Base-by-base conservation (phyloP, 2,329 filamentous ascomycete genomes). In the Botrytis sinoallii region DNA sequence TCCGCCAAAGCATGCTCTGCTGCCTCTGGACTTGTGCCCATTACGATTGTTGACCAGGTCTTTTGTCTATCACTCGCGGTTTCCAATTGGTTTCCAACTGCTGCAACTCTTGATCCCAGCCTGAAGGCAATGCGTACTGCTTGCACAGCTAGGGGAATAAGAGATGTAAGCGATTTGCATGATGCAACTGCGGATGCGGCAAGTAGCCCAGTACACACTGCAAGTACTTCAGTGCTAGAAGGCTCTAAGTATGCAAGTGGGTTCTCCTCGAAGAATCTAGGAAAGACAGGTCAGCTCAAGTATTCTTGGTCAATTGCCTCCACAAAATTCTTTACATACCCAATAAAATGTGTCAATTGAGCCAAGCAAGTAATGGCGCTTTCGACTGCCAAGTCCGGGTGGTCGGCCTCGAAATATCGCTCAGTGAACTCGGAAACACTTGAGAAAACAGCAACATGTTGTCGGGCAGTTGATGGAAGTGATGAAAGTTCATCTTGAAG, bases 261-360 rank as follows among this genome's bases (percentile, higher is more conserved):
- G 25, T 70, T 35, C 57, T 63, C 66, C 40, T 73, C 72, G 12
- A 74, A 74, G 42, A 74, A 74, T 69, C 55, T 72, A 44, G 22
- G 32, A 38, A 40, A 44, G 18, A 60, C n/a, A 6, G 18, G 55
- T 74, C 40, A 73, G 44, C 18, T 18, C 20, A 29, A 73, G 46
- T 57, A 20, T 3, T 5, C 32, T 57, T 32, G 7, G 32, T 63
- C 18, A 12, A 42, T 18, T 9, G 2, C 1, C 8, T 44, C 32
- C 1, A 8, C 18, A 16, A 22, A 61, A 46, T n/a, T 40, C 10
- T 61, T 7, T 8, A 83, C 87, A 78, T 84, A 91, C 86, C 91
- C 89, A 76, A 93, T 90, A 82, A 90, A 92, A 80, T 92, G 90
- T 66, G 87, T 88, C 71, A 93, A 82, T 81, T 92, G 90, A 71